These are phyloP conservation scores for Wickerhamiella spandovensis DNA, from an alignment of 805 yeast species.

Conservation along the genomic window DNA sequence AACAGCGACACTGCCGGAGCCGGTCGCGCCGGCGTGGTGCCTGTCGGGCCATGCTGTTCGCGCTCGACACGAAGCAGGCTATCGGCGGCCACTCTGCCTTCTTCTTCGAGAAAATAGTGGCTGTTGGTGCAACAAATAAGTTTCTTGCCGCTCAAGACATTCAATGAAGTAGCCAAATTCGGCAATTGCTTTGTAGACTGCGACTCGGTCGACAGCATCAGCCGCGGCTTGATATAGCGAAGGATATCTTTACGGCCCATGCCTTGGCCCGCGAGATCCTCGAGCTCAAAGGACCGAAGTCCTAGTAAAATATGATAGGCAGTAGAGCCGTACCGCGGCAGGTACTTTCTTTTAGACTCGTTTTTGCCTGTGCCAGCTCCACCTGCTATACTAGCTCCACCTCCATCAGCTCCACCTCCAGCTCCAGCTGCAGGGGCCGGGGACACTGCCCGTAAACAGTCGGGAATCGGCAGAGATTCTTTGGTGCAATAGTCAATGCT, in stretches of 20 bases:
- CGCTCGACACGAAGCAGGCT: conserved; percentile 44
- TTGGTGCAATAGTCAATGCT: conserved; percentile 44
- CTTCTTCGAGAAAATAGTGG: conserved; percentile 49
- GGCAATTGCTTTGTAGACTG: conserved; percentile 8
- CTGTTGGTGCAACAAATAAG: conserved; percentile 34
- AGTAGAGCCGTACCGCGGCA: conserved; percentile 15
- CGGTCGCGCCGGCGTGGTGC: background rate
- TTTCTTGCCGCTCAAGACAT: conserved; percentile 46
- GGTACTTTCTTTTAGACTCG: conserved; percentile 11
- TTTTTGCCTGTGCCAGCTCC: conserved; percentile 4
- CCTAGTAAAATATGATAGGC: conserved; percentile 15
- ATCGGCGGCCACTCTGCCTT: conserved; percentile 51
- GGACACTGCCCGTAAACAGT: conserved; percentile 3
- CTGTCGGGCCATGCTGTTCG: conserved; percentile 29
- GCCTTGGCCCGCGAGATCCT: conserved; percentile 33
- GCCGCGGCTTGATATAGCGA: conserved; percentile 19
- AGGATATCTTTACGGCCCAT: conserved; percentile 47
- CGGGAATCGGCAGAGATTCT: conserved; percentile 36
- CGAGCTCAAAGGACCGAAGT: conserved; percentile 12
- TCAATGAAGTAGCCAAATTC: conserved; percentile 26
- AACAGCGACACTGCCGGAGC: background rate
- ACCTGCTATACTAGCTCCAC: background rate
- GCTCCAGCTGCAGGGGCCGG: no score
- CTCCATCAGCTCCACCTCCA: background rate
- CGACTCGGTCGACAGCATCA: conserved; percentile 12